Conservation (phyloP, 1,284 basidiomycete species). For the Fomes fomentarius region DNA sequence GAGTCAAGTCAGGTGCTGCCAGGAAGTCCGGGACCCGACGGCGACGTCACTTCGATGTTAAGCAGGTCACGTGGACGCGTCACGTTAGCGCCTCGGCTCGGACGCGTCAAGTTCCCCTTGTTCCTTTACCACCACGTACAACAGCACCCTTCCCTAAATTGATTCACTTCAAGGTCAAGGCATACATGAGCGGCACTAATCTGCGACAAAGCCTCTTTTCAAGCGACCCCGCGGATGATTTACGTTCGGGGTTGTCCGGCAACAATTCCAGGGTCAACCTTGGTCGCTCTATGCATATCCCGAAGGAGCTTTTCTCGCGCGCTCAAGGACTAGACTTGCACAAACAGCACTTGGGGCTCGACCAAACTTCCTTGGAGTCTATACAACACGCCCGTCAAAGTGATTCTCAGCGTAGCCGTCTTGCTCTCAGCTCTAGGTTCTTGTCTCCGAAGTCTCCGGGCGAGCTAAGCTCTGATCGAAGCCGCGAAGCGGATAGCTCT, state of each 20-base stretch:
- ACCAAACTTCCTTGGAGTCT: not conserved
- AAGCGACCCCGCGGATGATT: not conserved
- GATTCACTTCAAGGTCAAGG: not conserved
- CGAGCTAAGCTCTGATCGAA: no score
- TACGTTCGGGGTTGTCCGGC: not conserved
- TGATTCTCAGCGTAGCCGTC: constrained; percentile 16
- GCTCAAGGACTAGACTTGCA: no score
- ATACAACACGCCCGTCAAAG: constrained; percentile 11
- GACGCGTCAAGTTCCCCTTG: not conserved
- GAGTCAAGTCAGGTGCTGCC: not conserved
- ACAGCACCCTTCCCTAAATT: not conserved
- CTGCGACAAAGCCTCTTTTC: constrained; percentile 17
- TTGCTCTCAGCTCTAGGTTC: constrained; percentile 15
- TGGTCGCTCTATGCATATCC: not conserved
- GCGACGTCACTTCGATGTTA: not conserved
- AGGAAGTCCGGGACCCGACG: no score
- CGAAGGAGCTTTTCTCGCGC: not conserved
- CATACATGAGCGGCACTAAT: constrained; percentile 12
- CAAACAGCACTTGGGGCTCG: not conserved
- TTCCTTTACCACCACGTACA: constrained; percentile 2
- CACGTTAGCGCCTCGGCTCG: not conserved
- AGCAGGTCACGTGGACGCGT: constrained; percentile 21
- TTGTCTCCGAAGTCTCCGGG: constrained; percentile 4
- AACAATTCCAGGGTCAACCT: not conserved
- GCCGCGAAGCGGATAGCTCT: constrained; percentile 1